Percentiles rank a stretch among this genome's conserved stretches.
Evolutionary conservation across 2,329 filamentous ascomycete species (phyloP).

Genomic region (Arthroderma sp.): DNA sequence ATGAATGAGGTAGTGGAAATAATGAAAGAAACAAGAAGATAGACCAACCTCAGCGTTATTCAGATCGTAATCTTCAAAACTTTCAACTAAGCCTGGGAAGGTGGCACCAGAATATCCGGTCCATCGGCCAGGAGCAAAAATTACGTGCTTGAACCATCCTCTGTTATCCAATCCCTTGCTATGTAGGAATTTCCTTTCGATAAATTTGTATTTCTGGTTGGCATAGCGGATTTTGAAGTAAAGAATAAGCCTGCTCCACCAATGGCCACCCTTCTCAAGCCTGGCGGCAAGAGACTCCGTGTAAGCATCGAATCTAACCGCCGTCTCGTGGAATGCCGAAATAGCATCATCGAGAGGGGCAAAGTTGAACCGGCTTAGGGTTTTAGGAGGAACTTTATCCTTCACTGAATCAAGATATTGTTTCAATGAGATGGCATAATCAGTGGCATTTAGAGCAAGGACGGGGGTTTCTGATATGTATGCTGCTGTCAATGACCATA

Average conservation of each 20-base stretch:
- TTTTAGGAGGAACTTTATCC: conserved; percentile 16
- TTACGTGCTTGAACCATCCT: conserved; percentile 86
- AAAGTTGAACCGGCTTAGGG: conserved; percentile 29
- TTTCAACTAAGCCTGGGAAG: conserved; percentile 53
- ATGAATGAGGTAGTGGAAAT: conserved; percentile 7
- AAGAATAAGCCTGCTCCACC: conserved; percentile 54
- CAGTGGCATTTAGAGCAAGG: conserved; percentile 51
- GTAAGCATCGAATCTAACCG: conserved; percentile 41
- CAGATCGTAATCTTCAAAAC: conserved; percentile 41
- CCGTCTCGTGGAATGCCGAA: conserved; percentile 36
- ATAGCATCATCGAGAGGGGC: conserved; percentile 39
- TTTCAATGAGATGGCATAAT: conserved; percentile 49
- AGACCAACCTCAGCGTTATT: conserved; percentile 41
- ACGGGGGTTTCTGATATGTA: conserved; percentile 51
- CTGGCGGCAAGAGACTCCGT: conserved; percentile 38
- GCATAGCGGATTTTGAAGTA: conserved; percentile 51
- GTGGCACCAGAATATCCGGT: conserved; percentile 74
- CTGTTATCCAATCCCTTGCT: conserved; percentile 63
- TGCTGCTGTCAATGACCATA: conserved; percentile 51
- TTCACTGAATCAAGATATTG: conserved; percentile 29
- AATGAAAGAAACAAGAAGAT: not conserved
- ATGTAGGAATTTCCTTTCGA: conserved; percentile 73
- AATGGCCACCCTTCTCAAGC: conserved; percentile 36
- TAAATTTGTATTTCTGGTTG: conserved; percentile 70
- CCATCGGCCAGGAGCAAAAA: conserved; percentile 85